Percentiles rank a stretch among this genome's conserved stretches.
Evolutionary conservation across 164 flowering plant species (phyloP).

Genomic region (Stephania yunnanensis): DNA sequence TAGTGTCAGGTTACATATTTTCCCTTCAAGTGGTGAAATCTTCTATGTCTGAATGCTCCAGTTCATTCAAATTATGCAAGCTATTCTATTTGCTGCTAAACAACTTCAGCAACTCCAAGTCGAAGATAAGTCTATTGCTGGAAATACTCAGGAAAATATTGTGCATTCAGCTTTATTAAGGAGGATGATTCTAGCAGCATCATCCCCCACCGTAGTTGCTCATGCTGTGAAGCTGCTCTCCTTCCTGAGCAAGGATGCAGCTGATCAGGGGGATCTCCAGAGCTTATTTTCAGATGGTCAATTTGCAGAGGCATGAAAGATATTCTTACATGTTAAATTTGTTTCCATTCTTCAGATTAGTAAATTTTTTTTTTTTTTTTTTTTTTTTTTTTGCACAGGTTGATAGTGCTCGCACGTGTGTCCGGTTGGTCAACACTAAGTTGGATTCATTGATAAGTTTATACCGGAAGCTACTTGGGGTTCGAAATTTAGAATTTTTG

Average conservation of each 20-base stretch:
- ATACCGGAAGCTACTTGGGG: constrained; percentile 63
- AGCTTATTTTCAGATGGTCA: constrained; percentile 59
- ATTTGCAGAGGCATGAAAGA: constrained; percentile 58
- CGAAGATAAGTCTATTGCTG: constrained; percentile 26
- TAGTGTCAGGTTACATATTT: too few relatives aligned
- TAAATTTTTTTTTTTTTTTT: too few relatives aligned
- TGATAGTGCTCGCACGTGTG: constrained; percentile 42
- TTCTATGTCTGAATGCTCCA: constrained; percentile 23
- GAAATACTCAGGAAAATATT: constrained; percentile 16
- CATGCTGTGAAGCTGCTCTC: constrained; percentile 65
- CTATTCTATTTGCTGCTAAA: constrained; percentile 69
- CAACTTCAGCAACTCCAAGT: constrained; percentile 64
- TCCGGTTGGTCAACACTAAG: constrained; percentile 47
- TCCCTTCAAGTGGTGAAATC: background rate
- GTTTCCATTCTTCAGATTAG: too few relatives aligned
- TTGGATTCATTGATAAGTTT: constrained; percentile 52
- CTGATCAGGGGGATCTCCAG: constrained; percentile 53
- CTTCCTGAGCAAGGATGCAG: constrained; percentile 73
- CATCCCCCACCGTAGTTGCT: constrained; percentile 49
- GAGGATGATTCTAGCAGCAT: constrained; percentile 63
- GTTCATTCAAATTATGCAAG: constrained; percentile 80
- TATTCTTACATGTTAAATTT: constrained; percentile 5
- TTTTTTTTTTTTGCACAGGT: constrained; percentile 33
- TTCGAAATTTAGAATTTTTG: constrained; percentile 56
- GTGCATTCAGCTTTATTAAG: constrained; percentile 52